phyloP scores from a whole-genome alignment of 2,329 filamentous ascomycete species.

The Pseudogymnoascus sp. region DNA sequence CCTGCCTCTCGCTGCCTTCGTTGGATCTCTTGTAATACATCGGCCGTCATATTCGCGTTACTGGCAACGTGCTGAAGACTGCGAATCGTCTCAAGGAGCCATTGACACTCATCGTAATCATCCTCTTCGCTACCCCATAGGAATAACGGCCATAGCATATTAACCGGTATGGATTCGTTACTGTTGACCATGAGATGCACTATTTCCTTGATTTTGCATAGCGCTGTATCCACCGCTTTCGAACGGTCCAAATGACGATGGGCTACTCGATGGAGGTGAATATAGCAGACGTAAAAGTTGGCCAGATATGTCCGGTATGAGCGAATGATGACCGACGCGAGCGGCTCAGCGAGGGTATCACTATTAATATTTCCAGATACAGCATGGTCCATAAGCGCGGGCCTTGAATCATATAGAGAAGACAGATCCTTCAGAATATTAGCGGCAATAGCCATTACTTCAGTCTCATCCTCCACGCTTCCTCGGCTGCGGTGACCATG shows the following conservation, averaged over 20 bases:
- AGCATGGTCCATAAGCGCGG: conserved; percentile 47
- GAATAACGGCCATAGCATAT: conserved; percentile 48
- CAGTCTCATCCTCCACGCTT: conserved; percentile 48
- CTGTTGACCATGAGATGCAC: conserved; percentile 36
- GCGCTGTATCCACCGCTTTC: conserved; percentile 38
- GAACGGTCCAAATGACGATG: conserved; percentile 45
- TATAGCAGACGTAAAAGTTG: conserved; percentile 47
- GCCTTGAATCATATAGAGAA: conserved; percentile 40
- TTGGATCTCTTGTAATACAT: conserved; percentile 33
- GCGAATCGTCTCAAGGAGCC: conserved; percentile 43
- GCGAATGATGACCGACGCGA: conserved; percentile 41
- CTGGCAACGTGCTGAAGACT: conserved; percentile 31
- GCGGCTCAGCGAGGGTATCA: conserved; percentile 38
- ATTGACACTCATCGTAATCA: conserved; percentile 36
- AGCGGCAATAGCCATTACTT: conserved; percentile 46
- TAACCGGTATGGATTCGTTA: conserved; percentile 42
- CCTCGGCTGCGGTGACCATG: conserved; percentile 46
- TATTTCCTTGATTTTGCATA: conserved; percentile 39
- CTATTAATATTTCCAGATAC: conserved; percentile 41
- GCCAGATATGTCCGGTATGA: conserved; percentile 46
- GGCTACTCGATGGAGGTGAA: conserved; percentile 48
- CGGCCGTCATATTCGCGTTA: conserved; percentile 33
- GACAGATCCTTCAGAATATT: conserved; percentile 42
- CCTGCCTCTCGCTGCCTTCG: conserved; percentile 30
- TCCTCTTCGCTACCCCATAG: conserved; percentile 48